Conservation (phyloP, 192 early-diverging fungal genomes). For the Backusella australiensis region DNA sequence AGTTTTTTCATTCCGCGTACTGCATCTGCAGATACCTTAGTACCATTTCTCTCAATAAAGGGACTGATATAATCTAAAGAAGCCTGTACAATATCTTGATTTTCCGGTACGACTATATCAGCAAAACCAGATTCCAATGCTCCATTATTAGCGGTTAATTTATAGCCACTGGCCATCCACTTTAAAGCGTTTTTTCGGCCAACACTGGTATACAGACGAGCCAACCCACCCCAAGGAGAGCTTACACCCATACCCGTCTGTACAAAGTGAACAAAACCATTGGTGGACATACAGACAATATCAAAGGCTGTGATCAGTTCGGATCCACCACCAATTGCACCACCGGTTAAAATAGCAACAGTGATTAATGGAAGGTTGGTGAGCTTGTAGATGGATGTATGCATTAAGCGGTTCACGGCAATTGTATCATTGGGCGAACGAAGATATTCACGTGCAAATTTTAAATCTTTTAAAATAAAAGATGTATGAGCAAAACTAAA, state of each 20-base stretch:
- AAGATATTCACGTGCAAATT: constrained; percentile 46
- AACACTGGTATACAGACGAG: constrained; percentile 42
- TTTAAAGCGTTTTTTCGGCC: constrained; percentile 44
- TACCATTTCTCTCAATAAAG: constrained; percentile 30
- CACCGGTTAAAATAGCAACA: constrained; percentile 57
- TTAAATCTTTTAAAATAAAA: constrained; percentile 42
- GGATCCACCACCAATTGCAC: constrained; percentile 67
- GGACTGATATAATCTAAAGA: constrained; percentile 37
- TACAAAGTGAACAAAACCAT: constrained; percentile 40
- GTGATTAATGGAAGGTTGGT: constrained; percentile 54
- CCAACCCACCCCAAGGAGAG: constrained; percentile 64
- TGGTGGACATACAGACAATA: constrained; percentile 45
- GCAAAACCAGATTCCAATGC: constrained; percentile 41
- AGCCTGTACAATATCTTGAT: constrained; percentile 7
- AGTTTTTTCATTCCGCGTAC: constrained; percentile 52
- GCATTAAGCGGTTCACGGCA: constrained; percentile 58
- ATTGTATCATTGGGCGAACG: constrained; percentile 35
- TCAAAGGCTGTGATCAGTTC: constrained; percentile 64
- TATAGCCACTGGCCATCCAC: constrained; percentile 43
- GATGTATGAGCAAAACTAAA: not conserved
- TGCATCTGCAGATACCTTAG: constrained; percentile 41
- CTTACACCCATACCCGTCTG: constrained; percentile 61
- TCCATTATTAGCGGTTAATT: constrained; percentile 31
- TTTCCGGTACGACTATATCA: constrained; percentile 31
- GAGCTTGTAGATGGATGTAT: constrained; percentile 54